Percentiles rank a stretch among this genome's conserved stretches.
phyloP scores from a whole-genome alignment of 495 filamentous ascomycete species.

The Tuber umbilicatum region DNA sequence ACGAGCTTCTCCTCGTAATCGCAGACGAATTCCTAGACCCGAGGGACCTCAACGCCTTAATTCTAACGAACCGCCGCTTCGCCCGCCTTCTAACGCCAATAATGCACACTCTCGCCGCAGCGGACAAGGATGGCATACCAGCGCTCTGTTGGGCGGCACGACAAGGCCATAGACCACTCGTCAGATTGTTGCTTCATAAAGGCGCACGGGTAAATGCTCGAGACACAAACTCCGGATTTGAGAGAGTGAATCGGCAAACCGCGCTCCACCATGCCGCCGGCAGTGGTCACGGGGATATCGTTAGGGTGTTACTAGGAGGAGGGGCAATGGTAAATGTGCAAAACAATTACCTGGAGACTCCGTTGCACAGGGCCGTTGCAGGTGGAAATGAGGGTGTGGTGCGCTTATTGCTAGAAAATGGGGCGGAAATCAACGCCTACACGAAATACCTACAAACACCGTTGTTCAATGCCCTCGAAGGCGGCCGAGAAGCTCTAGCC shows the following conservation, averaged over 20 bases:
- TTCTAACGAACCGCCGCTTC: slow-evolving; percentile 19
- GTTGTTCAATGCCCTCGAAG: slow-evolving; percentile 4
- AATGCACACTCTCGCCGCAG: slow-evolving; percentile 8
- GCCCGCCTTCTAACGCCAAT: slow-evolving; percentile 5
- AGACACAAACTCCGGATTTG: neutral
- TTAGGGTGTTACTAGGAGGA: slow-evolving; percentile 5
- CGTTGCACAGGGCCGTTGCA: slow-evolving; percentile 2
- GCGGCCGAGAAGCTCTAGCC: neutral
- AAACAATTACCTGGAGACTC: neutral
- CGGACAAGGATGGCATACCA: slow-evolving; percentile 7
- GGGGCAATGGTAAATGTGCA: slow-evolving; percentile 1
- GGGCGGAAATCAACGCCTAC: neutral
- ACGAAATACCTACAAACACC: slow-evolving; percentile 1
- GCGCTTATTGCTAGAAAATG: slow-evolving; percentile 5
- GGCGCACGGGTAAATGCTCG: neutral
- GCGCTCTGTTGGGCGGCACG: slow-evolving; percentile 13
- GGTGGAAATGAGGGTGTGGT: neutral
- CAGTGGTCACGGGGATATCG: neutral
- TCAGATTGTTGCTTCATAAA: neutral
- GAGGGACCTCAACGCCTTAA: slow-evolving; percentile 13
- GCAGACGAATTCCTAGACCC: slow-evolving; percentile 9
- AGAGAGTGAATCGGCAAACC: neutral
- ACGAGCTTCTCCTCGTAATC: slow-evolving; percentile 25
- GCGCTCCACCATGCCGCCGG: neutral
- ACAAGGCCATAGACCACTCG: neutral